Evolutionary conservation across 768 basidiomycete species (phyloP), one percentile per base, ranked within the genome.

Genomic region (Pleurotus citrinopileatus): DNA sequence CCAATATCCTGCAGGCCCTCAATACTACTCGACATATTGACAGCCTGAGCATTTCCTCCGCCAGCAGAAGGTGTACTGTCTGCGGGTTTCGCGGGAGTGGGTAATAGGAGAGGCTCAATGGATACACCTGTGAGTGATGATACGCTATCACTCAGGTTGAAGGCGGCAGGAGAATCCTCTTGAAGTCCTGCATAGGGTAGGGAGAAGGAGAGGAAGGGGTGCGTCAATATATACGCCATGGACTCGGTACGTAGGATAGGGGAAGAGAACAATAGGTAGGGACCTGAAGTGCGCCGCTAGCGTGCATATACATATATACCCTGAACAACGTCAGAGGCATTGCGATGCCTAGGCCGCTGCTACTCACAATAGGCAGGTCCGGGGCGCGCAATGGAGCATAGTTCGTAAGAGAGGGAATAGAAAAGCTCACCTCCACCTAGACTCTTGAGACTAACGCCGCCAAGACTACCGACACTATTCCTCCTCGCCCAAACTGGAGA

Each of bases 1-100:
- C 78, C 76, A 28, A 86, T 85, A 60, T 84, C 80, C 44, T 79
- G 81, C n/a, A 85, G 66, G 0, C 73, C 73, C 28, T 64, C 65
- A 17, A 64, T 54, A 4, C 60, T 62, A 6, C 66, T 63, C 54
- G 64, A 68, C 37, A 64, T 67, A 56, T 56, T 63, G 57, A 67
- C 69, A 13, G n/a, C n/a, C n/a, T n/a, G n/a, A n/a, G n/a, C n/a
- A n/a, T n/a, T n/a, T n/a, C 38, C 17, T 40, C 71, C 70, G 5
- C 74, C 66, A 13, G n/a, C n/a, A n/a, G n/a, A n/a, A n/a, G 73
- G 66, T 52, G 73, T 61, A 47, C 63, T 56, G 36, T 32, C 52
- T 9, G 52, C 37, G 8, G 61, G 45, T 8, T 64, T 40, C 0
- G 72, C 64, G 8, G 73, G 65, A 6, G 73, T 68, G 27, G 47